Evolutionary conservation across 73 alveolate species (phyloP), one percentile per base, ranked within the genome.

Genomic region (Paramecium sonneborni): DNA sequence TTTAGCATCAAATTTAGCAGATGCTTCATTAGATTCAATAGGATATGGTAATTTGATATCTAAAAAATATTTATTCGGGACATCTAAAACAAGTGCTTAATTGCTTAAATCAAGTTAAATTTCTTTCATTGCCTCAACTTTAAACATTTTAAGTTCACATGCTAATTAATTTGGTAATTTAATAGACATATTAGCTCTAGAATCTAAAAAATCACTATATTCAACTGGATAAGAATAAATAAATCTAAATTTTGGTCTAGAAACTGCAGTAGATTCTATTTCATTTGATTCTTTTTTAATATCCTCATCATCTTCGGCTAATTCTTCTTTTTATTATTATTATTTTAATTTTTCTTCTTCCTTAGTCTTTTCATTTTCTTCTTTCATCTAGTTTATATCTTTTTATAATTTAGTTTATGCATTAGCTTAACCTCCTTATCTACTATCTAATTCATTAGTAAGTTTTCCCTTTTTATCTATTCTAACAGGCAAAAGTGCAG

Each of bases 1-100:
- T 82, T 88, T 85, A 88, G 97, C 93, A 85, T 98, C 99, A 91
- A 94, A 97, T 86, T 97, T 97, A 4, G 99, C 99, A 18, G 76
- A 88, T 52, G 98, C 99, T 35, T 92, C 74, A 43, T 92, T 97
- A 46, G 95, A 95, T 35, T 96, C 98, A 21, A 97, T 96, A 69
- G 95, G 96, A 92, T 97, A 97, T 26, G 97, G 98, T 85, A 98
- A 92, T 56, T 95, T 97, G 48, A 96, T 79, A 91, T 96, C 98
- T 85, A 97, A 92, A 85, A 95, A 94, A 88, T 98, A 97, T 26
- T 96, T 93, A 56, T 94, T 97, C 57, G 98, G 97, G 88, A 93
- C 98, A 85, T 93, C 95, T 94, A 98, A 97, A 46, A 97, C 93
- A 44, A 98, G 87, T 76, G 93, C 95, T 90, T 92, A 92, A 21